These are phyloP conservation scores for Zygnema cylindricum DNA, from an alignment of 139 green algal genomes.

Conservation along the genomic window DNA sequence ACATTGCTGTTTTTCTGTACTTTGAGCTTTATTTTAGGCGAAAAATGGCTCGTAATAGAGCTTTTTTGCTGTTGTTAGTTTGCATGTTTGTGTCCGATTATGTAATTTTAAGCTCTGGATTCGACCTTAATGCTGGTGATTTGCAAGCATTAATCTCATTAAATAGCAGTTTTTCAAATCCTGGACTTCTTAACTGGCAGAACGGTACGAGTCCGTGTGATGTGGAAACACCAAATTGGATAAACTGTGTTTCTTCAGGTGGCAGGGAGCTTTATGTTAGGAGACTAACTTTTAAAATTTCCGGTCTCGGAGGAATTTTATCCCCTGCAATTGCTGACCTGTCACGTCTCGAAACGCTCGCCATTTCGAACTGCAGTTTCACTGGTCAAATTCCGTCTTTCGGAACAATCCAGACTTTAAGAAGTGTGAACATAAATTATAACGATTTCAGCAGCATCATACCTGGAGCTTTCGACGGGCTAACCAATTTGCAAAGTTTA, in stretches of 20 bases:
- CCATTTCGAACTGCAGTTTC: neutral
- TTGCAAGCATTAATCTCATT: neutral
- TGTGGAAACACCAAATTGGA: neutral
- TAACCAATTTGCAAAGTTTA: neutral
- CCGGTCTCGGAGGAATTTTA: neutral
- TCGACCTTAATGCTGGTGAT: neutral
- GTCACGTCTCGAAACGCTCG: neutral
- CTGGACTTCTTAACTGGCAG: neutral
- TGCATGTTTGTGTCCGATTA: too few relatives aligned
- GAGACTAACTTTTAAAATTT: neutral
- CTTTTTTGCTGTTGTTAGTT: too few relatives aligned
- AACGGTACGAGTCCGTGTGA: neutral
- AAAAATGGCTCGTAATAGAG: too few relatives aligned
- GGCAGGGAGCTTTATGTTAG: conserved; percentile 1
- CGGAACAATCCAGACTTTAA: neutral
- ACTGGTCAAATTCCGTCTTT: neutral
- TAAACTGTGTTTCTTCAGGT: conserved; percentile 4
- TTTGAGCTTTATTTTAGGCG: too few relatives aligned
- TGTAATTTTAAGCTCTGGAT: neutral
- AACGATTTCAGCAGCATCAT: neutral
- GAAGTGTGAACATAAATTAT: neutral
- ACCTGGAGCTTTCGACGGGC: neutral
- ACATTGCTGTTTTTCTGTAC: too few relatives aligned
- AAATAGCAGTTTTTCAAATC: neutral
- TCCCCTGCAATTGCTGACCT: conserved; percentile 14